Base-by-base conservation (phyloP, 495 filamentous ascomycete genomes). In the Mycothermus thermophilus region DNA sequence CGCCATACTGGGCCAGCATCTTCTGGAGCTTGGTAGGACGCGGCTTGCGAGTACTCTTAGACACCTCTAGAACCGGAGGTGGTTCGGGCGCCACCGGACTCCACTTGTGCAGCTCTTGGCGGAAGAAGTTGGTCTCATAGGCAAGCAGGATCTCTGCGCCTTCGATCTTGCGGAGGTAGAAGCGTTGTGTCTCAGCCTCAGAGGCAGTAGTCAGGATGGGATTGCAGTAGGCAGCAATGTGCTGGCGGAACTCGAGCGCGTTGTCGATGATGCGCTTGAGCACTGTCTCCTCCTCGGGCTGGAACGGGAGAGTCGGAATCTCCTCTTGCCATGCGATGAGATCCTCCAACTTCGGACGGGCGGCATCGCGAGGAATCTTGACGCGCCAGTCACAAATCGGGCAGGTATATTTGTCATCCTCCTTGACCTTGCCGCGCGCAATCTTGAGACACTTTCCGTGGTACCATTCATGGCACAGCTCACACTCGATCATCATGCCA, bases 401-500 rank as follows among this genome's bases (percentile, higher is more conserved):
- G 47, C 90, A 99, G 12, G 88, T 96, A 59, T 93, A 99, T 51
- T 93, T 92, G 46, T 96, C 92, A 38, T 93, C 87, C 47, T 96
- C 90, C 61, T 94, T 96, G 40, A 96, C 81, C 48, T 95, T 96
- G 10, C 90, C 90, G 28, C 90, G 73, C 11, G 92, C 92, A 39
- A 99, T 95, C 64, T 99, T 99, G 23, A 99, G 68, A 51, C 90
- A 99, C 58, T 95, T 96, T 25, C 88, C 85, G 47, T 99, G 90
- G 48, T 99, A 99, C 90, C 90, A 99, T 60, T 99, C 90, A 44
- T 93, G 86, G 56, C 90, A 99, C 22, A 93, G 63, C 55, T 94
- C 88, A 58, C 90, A 99, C 53, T 99, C 90, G 44, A 99, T 94
- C 90, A 99, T 99, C 80, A 95, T 88, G 15, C 90, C 90, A 23